These are phyloP conservation scores for Pythium oligandrum DNA, from an alignment of 352 stramenopile genomes.

Conservation along the genomic window DNA sequence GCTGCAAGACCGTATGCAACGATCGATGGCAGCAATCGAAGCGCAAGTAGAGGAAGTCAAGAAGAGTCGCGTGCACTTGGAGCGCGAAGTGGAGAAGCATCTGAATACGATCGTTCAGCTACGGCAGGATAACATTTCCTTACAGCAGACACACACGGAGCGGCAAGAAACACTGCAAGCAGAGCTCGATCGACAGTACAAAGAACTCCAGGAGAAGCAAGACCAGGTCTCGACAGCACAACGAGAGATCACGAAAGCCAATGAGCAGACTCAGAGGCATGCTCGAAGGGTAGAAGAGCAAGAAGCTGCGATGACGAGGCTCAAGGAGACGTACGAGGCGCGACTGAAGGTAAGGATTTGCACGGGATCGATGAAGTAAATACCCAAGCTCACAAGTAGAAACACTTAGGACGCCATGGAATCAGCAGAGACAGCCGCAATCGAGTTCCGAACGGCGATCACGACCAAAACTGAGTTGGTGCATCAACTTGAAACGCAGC, in stretches of 20 bases:
- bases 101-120: slow-evolving; percentile 43
- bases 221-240: slow-evolving; percentile 21
- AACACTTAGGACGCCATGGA: slow-evolving; percentile 15
- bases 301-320: slow-evolving; percentile 24
- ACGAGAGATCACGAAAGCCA: slow-evolving; percentile 29
- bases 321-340: slow-evolving; percentile 44
- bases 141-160: slow-evolving; percentile 43
- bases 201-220: slow-evolving; percentile 39
- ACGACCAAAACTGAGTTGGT: slow-evolving; percentile 27
- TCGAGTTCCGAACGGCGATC: slow-evolving; percentile 26
- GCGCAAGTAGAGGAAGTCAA: slow-evolving; percentile 64
- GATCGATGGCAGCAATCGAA: slow-evolving; percentile 46
- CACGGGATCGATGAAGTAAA: neutral
- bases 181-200: slow-evolving; percentile 34
- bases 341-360: slow-evolving; percentile 26
- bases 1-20: slow-evolving; percentile 48
- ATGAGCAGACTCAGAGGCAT: slow-evolving; percentile 39
- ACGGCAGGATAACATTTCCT: slow-evolving; percentile 48
- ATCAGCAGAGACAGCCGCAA: slow-evolving; percentile 19
- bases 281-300: slow-evolving; percentile 39
- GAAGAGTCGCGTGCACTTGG: slow-evolving; percentile 44
- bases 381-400: no score
- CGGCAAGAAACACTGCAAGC: slow-evolving; percentile 22
- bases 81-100: slow-evolving; percentile 64
- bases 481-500: slow-evolving; percentile 29